Evolutionary conservation across 345 rosid species (phyloP).

Genomic region (Murraya koenigii): DNA sequence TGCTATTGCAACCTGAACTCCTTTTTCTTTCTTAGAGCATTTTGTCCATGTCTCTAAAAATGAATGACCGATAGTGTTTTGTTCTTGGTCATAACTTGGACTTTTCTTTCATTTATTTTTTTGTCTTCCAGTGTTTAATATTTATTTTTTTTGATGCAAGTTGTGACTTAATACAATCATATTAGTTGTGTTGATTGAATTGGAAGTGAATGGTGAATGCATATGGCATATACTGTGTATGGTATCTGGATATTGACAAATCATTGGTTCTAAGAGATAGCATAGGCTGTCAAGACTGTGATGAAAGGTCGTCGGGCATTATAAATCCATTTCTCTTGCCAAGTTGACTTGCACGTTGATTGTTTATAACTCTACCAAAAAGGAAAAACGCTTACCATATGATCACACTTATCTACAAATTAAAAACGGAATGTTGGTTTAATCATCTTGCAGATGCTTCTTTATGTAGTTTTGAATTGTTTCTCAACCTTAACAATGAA

Average conservation of each 20-base stretch:
- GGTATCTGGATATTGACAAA: neutral
- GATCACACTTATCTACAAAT: neutral
- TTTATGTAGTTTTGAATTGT: neutral
- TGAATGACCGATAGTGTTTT: neutral
- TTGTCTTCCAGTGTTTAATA: neutral
- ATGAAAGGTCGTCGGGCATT: neutral
- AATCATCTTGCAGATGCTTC: neutral
- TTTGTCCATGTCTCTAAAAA: neutral
- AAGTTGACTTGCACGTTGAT: neutral
- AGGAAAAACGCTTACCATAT: neutral
- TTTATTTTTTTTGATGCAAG: neutral
- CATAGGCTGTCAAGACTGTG: neutral
- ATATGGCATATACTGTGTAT: neutral
- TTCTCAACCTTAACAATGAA: neutral
- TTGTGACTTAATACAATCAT: neutral
- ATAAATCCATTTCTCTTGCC: neutral
- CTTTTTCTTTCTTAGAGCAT: neutral
- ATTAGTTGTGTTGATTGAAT: neutral
- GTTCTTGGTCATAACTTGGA: neutral
- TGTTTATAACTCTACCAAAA: neutral
- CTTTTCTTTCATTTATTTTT: neutral
- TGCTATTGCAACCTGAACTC: neutral
- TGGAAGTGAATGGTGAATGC: neutral
- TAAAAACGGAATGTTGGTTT: neutral
- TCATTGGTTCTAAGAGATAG: neutral